These are phyloP conservation scores for Chlamydomonas incerta DNA, from an alignment of 139 green algal species.

Conservation along the genomic window DNA sequence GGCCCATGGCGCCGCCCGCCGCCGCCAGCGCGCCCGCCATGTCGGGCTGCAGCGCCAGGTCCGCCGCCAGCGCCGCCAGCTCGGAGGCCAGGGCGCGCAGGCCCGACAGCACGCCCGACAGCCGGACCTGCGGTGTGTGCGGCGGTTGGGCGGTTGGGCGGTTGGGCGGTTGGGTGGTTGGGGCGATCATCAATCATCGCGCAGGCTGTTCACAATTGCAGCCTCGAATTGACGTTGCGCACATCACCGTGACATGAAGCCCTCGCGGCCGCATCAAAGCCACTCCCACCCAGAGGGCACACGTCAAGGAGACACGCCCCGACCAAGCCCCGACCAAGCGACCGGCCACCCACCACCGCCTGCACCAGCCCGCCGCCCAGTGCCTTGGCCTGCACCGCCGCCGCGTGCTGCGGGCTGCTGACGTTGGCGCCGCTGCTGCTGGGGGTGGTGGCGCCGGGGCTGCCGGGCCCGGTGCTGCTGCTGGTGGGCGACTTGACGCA, in stretches of 20 bases:
- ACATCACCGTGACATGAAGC: too few relatives aligned
- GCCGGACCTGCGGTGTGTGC: neutral
- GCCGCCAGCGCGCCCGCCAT: slow-evolving; percentile 20
- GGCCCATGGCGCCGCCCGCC: neutral
- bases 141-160: neutral
- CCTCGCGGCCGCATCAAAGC: too few relatives aligned
- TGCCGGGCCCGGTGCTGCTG: neutral
- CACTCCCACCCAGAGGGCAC: too few relatives aligned
- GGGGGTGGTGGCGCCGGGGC: neutral
- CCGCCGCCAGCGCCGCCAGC: neutral
- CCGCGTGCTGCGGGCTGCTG: slow-evolving; percentile 8
- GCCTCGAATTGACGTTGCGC: too few relatives aligned
- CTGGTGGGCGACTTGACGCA: neutral
- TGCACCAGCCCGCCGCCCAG: slow-evolving; percentile 30
- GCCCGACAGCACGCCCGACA: neutral
- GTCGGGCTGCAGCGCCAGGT: slow-evolving; percentile 34
- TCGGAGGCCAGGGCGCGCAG: neutral
- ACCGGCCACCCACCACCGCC: slow-evolving; percentile 4
- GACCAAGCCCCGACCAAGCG: neutral
- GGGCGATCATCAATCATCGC: neutral
- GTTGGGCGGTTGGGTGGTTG: neutral
- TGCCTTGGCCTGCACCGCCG: slow-evolving; percentile 10
- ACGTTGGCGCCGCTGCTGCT: neutral
- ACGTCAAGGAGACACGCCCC: too few relatives aligned
- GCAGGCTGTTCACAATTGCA: too few relatives aligned